Conservation (phyloP, 805 yeast genomes). For the Candida namnaoensis region DNA sequence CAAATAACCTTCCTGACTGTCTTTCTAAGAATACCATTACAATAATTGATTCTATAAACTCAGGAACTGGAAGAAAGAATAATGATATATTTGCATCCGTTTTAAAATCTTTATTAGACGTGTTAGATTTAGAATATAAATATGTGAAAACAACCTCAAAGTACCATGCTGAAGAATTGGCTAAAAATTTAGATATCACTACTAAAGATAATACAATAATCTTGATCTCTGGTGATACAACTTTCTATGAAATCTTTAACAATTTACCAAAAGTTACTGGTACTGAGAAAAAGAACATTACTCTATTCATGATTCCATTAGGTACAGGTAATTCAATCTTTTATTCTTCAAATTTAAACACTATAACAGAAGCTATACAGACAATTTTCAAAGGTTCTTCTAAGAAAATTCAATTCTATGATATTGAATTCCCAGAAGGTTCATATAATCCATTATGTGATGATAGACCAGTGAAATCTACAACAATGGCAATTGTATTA, state of each 20-base stretch:
- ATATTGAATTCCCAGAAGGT: conserved; percentile 21
- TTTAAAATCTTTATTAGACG: conserved; percentile 37
- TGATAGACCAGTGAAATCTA: conserved; percentile 2
- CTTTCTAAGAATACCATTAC: conserved; percentile 6
- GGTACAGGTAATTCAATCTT: conserved; percentile 88
- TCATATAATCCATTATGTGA: not conserved
- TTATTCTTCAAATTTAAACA: conserved; percentile 40
- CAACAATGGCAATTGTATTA: conserved; percentile 48
- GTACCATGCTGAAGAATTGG: conserved; percentile 31
- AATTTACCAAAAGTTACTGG: conserved; percentile 16
- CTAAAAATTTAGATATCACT: conserved; percentile 17
- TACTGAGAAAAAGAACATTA: conserved; percentile 5
- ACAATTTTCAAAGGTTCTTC: conserved; percentile 20
- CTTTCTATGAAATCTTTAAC: conserved; percentile 70
- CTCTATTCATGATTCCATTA: conserved; percentile 42
- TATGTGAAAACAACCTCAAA: conserved; percentile 35
- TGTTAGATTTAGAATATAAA: conserved; percentile 24
- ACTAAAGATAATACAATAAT: conserved; percentile 32
- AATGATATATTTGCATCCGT: conserved; percentile 32
- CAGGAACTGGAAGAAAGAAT: conserved; percentile 26
- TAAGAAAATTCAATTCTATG: conserved; percentile 23
- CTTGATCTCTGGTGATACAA: conserved; percentile 81
- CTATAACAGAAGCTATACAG: conserved; percentile 25
- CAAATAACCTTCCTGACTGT: conserved; percentile 4
- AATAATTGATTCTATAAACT: conserved; percentile 25